Evolutionary conservation across 768 basidiomycete genomes (phyloP).

Genomic region (Lentinula lateritia): DNA sequence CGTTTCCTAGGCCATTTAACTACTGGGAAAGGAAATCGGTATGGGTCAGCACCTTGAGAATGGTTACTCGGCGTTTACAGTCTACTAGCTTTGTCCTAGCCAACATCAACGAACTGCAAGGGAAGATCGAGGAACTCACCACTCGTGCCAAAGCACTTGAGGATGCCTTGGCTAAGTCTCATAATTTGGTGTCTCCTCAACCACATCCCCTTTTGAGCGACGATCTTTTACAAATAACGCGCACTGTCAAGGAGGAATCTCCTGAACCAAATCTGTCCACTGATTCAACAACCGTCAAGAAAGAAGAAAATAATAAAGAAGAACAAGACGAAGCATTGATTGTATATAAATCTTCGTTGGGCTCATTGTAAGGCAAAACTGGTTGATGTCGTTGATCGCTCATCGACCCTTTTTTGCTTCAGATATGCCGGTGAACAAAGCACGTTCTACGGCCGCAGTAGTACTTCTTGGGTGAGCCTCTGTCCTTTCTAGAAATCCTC

Average conservation of each 20-base stretch:
- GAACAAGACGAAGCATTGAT: constrained; percentile 53
- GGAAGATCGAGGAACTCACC: constrained; percentile 58
- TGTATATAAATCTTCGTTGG: constrained; percentile 42
- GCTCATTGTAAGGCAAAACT: constrained; percentile 6
- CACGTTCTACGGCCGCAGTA: constrained; percentile 59
- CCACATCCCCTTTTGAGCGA: constrained; percentile 55
- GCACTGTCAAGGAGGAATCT: constrained; percentile 57
- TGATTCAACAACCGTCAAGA: constrained; percentile 15
- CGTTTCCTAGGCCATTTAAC: constrained; percentile 51
- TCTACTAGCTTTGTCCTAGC: constrained; percentile 57
- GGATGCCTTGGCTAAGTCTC: constrained; percentile 54
- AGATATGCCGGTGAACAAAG: constrained; percentile 50
- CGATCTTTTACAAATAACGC: constrained; percentile 59
- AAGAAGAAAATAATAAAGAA: constrained; percentile 40
- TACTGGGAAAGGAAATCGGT: constrained; percentile 73
- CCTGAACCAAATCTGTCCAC: constrained; percentile 22
- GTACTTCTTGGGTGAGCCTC: constrained; percentile 60
- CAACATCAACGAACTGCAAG: constrained; percentile 66
- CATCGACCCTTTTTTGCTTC: constrained; percentile 40
- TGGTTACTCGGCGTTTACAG: neutral
- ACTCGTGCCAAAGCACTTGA: constrained; percentile 61
- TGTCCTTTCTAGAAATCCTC: neutral
- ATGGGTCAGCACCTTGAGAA: neutral
- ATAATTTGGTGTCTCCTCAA: constrained; percentile 40
- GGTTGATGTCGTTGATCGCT: neutral